Conservation (phyloP, 306 rosid species). For the Lathyrus sativus region DNA sequence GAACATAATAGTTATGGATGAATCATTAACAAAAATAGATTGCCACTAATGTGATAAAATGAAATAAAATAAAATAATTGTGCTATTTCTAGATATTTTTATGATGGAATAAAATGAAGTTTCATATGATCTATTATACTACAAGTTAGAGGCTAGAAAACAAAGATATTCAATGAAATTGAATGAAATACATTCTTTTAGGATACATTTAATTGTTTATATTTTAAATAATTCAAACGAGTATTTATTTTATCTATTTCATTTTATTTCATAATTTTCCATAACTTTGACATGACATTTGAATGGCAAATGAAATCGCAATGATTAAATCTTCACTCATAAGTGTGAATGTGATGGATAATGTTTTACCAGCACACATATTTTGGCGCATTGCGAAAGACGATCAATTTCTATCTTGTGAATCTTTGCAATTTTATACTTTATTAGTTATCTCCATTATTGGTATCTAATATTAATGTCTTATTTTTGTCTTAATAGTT, state of each 20-base stretch:
- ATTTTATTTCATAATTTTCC: not conserved
- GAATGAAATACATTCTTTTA: not conserved
- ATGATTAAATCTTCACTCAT: not conserved
- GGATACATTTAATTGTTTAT: not conserved
- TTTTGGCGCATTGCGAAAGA: not conserved
- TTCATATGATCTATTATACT: not conserved
- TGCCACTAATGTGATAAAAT: not conserved
- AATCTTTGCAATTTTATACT: not conserved
- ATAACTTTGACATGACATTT: not conserved
- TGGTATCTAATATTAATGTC: conserved; percentile 13
- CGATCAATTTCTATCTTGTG: not conserved
- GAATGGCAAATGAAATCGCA: not conserved
- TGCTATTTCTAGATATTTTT: too few species aligned
- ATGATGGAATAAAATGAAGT: not conserved
- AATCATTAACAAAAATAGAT: not conserved
- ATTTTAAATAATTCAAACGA: not conserved
- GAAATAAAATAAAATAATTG: too few species aligned
- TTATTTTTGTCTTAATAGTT: conserved; percentile 6
- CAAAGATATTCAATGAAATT: not conserved
- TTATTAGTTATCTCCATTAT: not conserved
- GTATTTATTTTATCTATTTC: not conserved
- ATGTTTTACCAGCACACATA: not conserved
- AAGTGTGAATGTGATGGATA: not conserved
- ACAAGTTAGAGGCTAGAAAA: not conserved
- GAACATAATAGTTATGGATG: conserved; percentile 2